Evolutionary conservation across 2,329 filamentous ascomycete species (phyloP).

Genomic region (Monosporascus sp.): DNA sequence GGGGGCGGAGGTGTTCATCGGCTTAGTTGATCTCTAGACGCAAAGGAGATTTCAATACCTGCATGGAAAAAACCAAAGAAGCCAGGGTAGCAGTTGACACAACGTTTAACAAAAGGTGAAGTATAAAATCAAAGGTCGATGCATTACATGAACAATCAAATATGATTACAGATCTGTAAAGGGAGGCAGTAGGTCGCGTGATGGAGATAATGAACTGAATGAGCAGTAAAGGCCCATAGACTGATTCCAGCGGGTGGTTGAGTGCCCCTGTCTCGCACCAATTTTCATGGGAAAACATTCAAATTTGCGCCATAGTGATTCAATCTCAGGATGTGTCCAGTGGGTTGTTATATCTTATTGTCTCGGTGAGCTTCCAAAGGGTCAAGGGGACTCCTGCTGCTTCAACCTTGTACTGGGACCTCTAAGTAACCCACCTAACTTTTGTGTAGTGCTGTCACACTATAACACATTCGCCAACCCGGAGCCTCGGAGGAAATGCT

Average conservation of each 20-base stretch:
- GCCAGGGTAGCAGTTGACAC: no score
- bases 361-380: not conserved
- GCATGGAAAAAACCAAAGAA: no score
- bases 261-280: not conserved
- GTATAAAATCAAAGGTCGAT: not conserved
- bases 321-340: not conserved
- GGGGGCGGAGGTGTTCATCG: slow-evolving; percentile 32
- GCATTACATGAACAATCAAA: not conserved
- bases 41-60: slow-evolving; percentile 1
- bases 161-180: not conserved
- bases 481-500: no score
- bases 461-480: no score
- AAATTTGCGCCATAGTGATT: not conserved
- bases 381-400: not conserved
- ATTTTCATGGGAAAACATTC: not conserved
- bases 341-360: not conserved
- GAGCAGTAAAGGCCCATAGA: not conserved
- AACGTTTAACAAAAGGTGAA: no score
- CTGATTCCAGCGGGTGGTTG: not conserved
- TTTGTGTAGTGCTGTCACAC: no score
- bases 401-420: no score
- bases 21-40: slow-evolving; percentile 27
- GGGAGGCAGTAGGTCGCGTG: not conserved
- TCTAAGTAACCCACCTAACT: no score
- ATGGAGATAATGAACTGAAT: not conserved